phyloP scores from a whole-genome alignment of 768 basidiomycete genomes.

The Boletus sp. region DNA sequence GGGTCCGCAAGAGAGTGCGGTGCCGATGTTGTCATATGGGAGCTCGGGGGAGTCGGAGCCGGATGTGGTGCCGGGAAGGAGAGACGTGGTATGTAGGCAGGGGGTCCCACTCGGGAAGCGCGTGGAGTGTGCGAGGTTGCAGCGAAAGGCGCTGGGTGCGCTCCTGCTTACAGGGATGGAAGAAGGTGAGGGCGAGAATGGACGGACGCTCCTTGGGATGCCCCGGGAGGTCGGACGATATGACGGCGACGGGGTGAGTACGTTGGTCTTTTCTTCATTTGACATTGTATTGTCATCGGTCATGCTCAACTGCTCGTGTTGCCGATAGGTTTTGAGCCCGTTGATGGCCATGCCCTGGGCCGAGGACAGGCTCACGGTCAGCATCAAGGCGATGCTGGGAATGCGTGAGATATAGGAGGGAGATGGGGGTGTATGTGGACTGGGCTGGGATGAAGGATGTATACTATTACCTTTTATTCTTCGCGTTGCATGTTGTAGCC shows the following conservation, averaged over 20 bases:
- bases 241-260: background rate
- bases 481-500: constrained; percentile 1
- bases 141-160: constrained; percentile 1
- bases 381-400: background rate
- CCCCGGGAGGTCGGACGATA: background rate
- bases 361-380: constrained; percentile 11
- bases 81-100: background rate
- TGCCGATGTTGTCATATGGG: constrained; percentile 8
- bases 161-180: background rate
- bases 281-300: too few species aligned
- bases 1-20: background rate
- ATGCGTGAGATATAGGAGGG: background rate
- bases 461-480: background rate
- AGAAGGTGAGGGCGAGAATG: background rate
- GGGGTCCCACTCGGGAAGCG: background rate
- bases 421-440: background rate
- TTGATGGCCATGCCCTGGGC: constrained; percentile 1
- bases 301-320: background rate
- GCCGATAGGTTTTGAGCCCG: constrained; percentile 2
- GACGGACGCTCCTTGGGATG: background rate
- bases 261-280: background rate
- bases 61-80: background rate
- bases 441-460: background rate
- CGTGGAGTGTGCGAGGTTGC: constrained; percentile 6
- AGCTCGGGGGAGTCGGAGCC: constrained; percentile 13